Conservation (phyloP, 768 basidiomycete species). For the Trametes elegans region DNA sequence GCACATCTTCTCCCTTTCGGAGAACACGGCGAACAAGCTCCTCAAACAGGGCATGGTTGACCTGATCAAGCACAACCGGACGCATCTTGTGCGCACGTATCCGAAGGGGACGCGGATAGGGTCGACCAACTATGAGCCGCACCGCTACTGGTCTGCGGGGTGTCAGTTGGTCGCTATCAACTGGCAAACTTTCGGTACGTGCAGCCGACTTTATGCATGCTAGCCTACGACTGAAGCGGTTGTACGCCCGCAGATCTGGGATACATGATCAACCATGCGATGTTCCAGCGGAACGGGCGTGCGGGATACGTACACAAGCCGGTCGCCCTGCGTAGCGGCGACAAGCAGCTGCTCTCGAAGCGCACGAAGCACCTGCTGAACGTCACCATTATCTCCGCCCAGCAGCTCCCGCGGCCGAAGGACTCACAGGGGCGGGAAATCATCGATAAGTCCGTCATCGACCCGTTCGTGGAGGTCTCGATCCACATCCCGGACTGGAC, state of each 20-base stretch:
- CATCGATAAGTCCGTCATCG: slow-evolving; percentile 51
- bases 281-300: slow-evolving; percentile 92
- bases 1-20: slow-evolving; percentile 92
- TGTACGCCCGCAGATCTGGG: slow-evolving; percentile 62
- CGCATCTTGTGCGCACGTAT: slow-evolving; percentile 82
- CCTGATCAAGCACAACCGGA: slow-evolving; percentile 82
- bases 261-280: slow-evolving; percentile 89
- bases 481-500: slow-evolving; percentile 76
- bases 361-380: slow-evolving; percentile 61
- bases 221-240: not conserved
- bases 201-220: not conserved
- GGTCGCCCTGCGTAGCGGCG: slow-evolving; percentile 60
- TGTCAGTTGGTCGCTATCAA: slow-evolving; percentile 92
- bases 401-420: slow-evolving; percentile 79
- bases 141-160: slow-evolving; percentile 87
- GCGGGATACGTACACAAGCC: slow-evolving; percentile 92
- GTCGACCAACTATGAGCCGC: slow-evolving; percentile 86
- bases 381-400: slow-evolving; percentile 82
- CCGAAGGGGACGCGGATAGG: slow-evolving; percentile 80
- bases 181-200: slow-evolving; percentile 91
- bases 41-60: slow-evolving; percentile 65
- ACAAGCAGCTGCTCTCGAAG: slow-evolving; percentile 55
- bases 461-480: slow-evolving; percentile 82
- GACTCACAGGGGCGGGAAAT: slow-evolving; percentile 63
- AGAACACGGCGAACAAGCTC: slow-evolving; percentile 74